Evolutionary conservation across 164 flowering plant species (phyloP), one percentile per base, ranked within the genome.

Genomic region (Dillenia turbinata): DNA sequence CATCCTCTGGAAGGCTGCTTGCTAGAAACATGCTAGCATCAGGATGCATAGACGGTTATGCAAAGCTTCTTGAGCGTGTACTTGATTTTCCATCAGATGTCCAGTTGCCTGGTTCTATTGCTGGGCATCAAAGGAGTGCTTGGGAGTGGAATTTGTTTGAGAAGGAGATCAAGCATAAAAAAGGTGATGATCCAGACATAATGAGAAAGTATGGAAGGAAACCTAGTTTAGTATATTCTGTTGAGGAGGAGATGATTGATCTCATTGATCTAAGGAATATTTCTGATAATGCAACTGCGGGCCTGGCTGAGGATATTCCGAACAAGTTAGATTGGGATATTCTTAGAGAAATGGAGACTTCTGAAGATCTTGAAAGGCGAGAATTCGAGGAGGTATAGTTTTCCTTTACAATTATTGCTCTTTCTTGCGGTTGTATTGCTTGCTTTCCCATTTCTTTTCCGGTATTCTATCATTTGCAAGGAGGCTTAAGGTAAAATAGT

Each of bases 131-230:
- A 57, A 75, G 67, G 55, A 66, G 19, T 17, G 54, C 69, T 44
- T 95, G 99, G 99, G 91, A 88, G 19, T 95, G 99, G 99, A 69
- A 69, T 71, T 62, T 73, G 60, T 81, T 89, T 59, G 14, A 60
- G 52, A 72, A 70, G 17, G 88, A 82, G 73, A 72, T 73, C n/a
- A 83, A 73, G 14, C 63, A 55, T 47, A 52, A 44, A 44, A 64
- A 61, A 14, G 62, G 26, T 44, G 66, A 69, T 58, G 22, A 53
- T 10, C 33, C 16, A 26, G 13, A 57, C 64, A 15, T 59, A 52
- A 60, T 51, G 9, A 59, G 45, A 68, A 22, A 50, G 68, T 64
- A 65, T 44, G 40, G 22, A 45, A 62, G 56, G 69, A 74, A 69
- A 62, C 64, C 78, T 13, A 74, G 83, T 68, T 47, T 86, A 57